Evolutionary conservation across 495 filamentous ascomycete species (phyloP).

Genomic region (Xylaria palmicola): DNA sequence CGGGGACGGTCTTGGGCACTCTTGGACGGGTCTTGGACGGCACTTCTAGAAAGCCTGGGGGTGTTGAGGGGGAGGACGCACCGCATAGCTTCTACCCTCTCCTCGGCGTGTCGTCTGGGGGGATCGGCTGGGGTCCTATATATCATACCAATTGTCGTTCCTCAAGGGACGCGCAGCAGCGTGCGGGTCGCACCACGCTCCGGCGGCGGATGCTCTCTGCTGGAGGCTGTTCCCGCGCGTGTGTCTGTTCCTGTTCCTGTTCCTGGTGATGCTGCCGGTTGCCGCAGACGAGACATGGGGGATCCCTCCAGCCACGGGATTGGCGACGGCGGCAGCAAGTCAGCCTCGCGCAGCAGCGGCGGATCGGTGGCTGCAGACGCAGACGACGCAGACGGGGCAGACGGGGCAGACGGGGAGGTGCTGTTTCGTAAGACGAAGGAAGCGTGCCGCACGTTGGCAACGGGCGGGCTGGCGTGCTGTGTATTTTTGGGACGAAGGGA

Average conservation of each 20-base stretch:
- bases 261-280: constrained; percentile 18
- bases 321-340: constrained; percentile 16
- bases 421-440: constrained; percentile 5
- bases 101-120: background rate
- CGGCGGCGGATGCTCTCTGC: background rate
- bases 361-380: constrained; percentile 17
- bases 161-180: constrained; percentile 12
- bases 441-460: background rate
- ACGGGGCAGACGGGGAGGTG: background rate
- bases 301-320: constrained; percentile 13
- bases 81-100: constrained; percentile 17
- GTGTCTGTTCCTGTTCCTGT: constrained; percentile 13
- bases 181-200: constrained; percentile 9
- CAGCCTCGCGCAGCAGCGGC: constrained; percentile 13
- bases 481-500: constrained; percentile 15
- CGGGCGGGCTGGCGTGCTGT: background rate
- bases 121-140: constrained; percentile 12
- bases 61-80: constrained; percentile 8
- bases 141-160: constrained; percentile 12
- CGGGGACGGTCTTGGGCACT: no score
- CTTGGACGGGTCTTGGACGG: no score
- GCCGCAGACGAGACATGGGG: constrained; percentile 21
- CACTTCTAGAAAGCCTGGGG: constrained; percentile 10
- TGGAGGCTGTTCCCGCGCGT: background rate
- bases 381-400: constrained; percentile 1